Base-by-base conservation (phyloP, 1,284 basidiomycete species). In the Rhodotorula sp. region DNA sequence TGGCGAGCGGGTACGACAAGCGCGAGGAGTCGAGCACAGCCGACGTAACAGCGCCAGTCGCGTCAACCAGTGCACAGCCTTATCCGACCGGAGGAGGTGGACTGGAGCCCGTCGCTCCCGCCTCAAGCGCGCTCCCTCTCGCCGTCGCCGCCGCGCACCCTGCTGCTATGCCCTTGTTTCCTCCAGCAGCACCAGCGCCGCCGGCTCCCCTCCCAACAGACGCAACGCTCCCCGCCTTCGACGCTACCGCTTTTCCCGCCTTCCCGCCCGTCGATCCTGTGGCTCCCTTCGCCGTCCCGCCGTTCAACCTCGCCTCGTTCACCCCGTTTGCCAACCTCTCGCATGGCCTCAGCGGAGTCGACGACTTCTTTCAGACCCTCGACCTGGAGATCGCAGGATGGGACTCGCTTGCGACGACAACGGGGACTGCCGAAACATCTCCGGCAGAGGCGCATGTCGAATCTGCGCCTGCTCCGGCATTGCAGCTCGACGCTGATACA, bases 371-470 rank as follows among this genome's bases (percentile, higher is more conserved):
- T 17, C 56, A 39, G 25, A 3, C 46, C 25, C 34, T 69, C 53
- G 68, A 69, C 39, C n/a, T 59, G 44, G 67, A 69, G 27, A 44
- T 65, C n/a, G 46, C 41, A 0, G 50, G 41, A 2, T 69, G 68
- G 68, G 62, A 61, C 25, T 51, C 50, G 27, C 50, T 51, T 12
- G n/a, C 50, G 9, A 51, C 50, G 7, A n/a, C 50, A 25, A 50
- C 25, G 1, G n/a, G 13, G n/a, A 51, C n/a, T 4, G n/a, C 50
- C 2, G 50, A 29, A 13, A 12, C 50, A 17, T 51, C 50, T 15
- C 50, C 50, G 1, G 50, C 50, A 10, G 50, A 29, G 5, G 29
- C 2, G 29, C 53, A 15, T 6, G 19, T 7, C 53, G 22, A 5
- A 7, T 15, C 53, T 55, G 27, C n/a, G 53, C 6, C 53, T 7